Conservation (phyloP, 2,329 filamentous ascomycete species). For the Hymenoscyphus scutula region DNA sequence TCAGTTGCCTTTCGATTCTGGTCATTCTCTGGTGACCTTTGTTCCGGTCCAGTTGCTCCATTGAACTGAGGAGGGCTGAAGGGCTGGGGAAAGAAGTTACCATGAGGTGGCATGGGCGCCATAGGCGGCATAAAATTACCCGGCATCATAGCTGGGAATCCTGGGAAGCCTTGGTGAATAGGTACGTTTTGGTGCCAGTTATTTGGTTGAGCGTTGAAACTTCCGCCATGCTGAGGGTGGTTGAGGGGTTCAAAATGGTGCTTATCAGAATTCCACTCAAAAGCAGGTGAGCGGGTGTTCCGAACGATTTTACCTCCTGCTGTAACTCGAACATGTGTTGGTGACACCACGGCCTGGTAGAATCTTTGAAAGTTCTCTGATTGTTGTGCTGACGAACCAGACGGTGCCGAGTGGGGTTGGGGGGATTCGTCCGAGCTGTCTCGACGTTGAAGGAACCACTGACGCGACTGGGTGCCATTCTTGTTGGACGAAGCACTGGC, state of each 20-base stretch:
- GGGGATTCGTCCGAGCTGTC: slow-evolving; percentile 33
- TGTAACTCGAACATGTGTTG: slow-evolving; percentile 64
- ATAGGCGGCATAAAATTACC: too few species aligned
- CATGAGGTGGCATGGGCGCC: slow-evolving; percentile 21
- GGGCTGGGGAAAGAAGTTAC: slow-evolving; percentile 17
- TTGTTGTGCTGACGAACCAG: slow-evolving; percentile 52
- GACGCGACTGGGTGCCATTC: slow-evolving; percentile 14
- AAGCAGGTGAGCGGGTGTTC: slow-evolving; percentile 49
- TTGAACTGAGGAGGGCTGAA: slow-evolving; percentile 11
- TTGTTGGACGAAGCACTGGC: slow-evolving; percentile 12
- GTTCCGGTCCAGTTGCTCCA: slow-evolving; percentile 6
- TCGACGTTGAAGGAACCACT: slow-evolving; percentile 34
- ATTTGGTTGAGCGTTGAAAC: slow-evolving; percentile 5
- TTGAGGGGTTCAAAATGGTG: slow-evolving; percentile 24
- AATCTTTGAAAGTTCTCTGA: slow-evolving; percentile 66
- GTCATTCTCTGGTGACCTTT: slow-evolving; percentile 3
- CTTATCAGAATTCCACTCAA: slow-evolving; percentile 33
- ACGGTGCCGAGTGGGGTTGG: slow-evolving; percentile 51
- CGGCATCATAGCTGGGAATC: slow-evolving; percentile 21
- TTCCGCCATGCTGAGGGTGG: slow-evolving; percentile 12
- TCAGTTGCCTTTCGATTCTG: slow-evolving; percentile 13
- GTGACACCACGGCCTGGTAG: slow-evolving; percentile 66
- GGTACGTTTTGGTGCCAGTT: slow-evolving; percentile 16
- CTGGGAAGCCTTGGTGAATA: slow-evolving; percentile 6
- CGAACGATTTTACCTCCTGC: slow-evolving; percentile 66